phyloP scores from a whole-genome alignment of 208 protist genomes.

The Tetramitus jugosus region DNA sequence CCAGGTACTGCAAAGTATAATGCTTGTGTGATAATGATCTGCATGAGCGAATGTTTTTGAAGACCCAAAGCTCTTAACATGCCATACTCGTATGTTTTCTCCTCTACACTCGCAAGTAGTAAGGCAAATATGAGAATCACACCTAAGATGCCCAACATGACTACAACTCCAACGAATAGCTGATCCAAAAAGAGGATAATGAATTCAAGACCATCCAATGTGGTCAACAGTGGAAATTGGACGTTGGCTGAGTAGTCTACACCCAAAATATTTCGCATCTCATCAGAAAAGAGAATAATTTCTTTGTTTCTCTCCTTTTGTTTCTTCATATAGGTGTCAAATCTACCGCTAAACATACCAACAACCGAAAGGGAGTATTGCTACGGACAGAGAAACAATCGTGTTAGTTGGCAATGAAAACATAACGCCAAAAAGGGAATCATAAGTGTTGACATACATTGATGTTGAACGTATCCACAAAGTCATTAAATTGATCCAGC shows the following conservation, averaged over 20 bases:
- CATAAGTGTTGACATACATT: conserved; percentile 35
- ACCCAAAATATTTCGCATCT: conserved; percentile 36
- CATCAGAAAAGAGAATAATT: conserved; percentile 56
- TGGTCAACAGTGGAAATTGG: conserved; percentile 43
- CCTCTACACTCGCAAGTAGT: conserved; percentile 77
- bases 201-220: conserved; percentile 54
- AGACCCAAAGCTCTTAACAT: conserved; percentile 88
- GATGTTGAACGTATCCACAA: not conserved
- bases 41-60: conserved; percentile 54
- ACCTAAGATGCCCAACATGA: conserved; percentile 69
- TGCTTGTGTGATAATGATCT: conserved; percentile 62
- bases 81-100: conserved; percentile 90
- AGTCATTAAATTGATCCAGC: not conserved
- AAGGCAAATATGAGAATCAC: conserved; percentile 77
- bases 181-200: conserved; percentile 68
- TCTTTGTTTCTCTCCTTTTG: conserved; percentile 29
- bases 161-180: conserved; percentile 59
- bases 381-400: conserved; percentile 36
- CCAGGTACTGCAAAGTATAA: conserved; percentile 78
- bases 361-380: conserved; percentile 58
- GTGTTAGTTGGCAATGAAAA: not conserved
- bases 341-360: conserved; percentile 54
- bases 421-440: conserved; percentile 31
- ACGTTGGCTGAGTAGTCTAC: conserved; percentile 22
- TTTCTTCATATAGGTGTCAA: conserved; percentile 58